Base-by-base conservation (phyloP, 2,329 filamentous ascomycete species). In the Fusarium pseudograminearum region DNA sequence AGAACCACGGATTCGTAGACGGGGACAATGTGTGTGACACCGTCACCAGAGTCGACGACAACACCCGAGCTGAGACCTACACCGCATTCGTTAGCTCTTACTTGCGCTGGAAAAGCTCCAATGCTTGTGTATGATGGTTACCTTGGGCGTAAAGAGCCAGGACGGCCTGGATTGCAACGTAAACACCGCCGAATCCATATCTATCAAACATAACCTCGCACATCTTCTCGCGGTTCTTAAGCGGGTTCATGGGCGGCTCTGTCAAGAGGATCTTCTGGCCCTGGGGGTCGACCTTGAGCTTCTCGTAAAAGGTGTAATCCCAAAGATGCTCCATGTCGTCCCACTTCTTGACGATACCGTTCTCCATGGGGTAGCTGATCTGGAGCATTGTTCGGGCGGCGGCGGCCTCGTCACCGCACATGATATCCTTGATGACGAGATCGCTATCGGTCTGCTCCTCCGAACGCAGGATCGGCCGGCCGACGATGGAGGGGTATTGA, bases 261-360 rank as follows among this genome's bases (percentile, higher is more conserved):
- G 95, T 98, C 74, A 98, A 88, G 70, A 99, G 88, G 80, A 99
- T 98, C 88, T 99, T 99, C 82, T 94, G 93, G 72, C 93, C 95
- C 24, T 89, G 89, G 4, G 96, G 89, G 80, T 98, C 93, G 74
- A 99, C 86, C 81, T 94, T 90, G 89, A 99, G 93, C 89, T 98
- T 98, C 81, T 99, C 95, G 82, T 89, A 91, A 81, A 99, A 99
- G 26, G 96, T 99, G 81, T 97, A 98, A 83, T 99, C 95, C 96
- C 96, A 99, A 58, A 99, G 90, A 79, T 98, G 95, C 85, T 97
- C 93, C 96, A 99, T 99, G 81, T 99, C 96, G 75, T 99, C 96
- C 96, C 96, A 99, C 79, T 94, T 94, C 88, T 98, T 98, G 73
- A 99, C 94, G 77, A 99, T 98, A 76, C 96, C 96, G 80, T 99